Percentiles rank a stretch among this genome's conserved stretches.
phyloP scores from a whole-genome alignment of 2,329 filamentous ascomycete genomes.

The Exutisphaerella laricina region DNA sequence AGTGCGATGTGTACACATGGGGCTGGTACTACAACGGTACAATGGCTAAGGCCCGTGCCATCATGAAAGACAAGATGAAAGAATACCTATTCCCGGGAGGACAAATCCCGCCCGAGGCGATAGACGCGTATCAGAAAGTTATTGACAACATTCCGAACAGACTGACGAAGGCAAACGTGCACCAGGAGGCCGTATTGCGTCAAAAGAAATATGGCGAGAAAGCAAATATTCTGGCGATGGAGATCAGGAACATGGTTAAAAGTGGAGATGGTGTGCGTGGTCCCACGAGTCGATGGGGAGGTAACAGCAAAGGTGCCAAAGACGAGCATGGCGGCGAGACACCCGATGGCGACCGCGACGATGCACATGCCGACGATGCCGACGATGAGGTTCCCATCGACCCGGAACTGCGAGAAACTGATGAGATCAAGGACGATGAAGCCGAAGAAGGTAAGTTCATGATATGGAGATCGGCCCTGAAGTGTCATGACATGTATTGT shows the following conservation, averaged over 20 bases:
- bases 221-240: constrained; percentile 1
- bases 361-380: not conserved
- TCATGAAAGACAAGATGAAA: constrained; percentile 80
- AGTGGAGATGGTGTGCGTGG: not conserved
- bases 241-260: constrained; percentile 10
- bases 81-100: constrained; percentile 36
- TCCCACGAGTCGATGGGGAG: not conserved
- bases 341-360: not conserved
- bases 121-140: constrained; percentile 23
- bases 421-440: not conserved
- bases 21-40: constrained; percentile 83
- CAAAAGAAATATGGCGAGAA: constrained; percentile 1
- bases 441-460: too few relatives aligned
- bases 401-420: not conserved
- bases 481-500: too few relatives aligned
- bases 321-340: not conserved
- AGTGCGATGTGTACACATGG: constrained; percentile 50
- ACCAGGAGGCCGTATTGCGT: constrained; percentile 1
- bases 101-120: constrained; percentile 28
- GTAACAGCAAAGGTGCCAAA: not conserved
- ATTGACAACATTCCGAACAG: constrained; percentile 20
- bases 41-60: constrained; percentile 74
- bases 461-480: too few relatives aligned
- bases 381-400: not conserved
- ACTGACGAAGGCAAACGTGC: constrained; percentile 14